Base-by-base conservation (phyloP, 106 monocot genomes). In the Gastrodia elata region DNA sequence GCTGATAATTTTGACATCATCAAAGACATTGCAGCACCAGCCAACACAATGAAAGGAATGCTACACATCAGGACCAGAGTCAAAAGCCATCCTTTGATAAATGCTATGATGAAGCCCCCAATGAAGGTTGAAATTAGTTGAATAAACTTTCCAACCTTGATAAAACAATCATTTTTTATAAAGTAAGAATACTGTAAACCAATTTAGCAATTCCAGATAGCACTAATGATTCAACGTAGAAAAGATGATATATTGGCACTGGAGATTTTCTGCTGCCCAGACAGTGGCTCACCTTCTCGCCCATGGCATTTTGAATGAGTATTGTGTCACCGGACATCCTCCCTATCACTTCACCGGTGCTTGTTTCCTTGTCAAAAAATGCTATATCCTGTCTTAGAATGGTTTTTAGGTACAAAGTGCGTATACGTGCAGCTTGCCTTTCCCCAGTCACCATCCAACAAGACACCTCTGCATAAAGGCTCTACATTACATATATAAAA, bases 371-470 rank as follows among this genome's bases (percentile, higher is more conserved):
- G 59, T 89, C 92, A 52, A 89, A 92, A 76, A 86, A 92, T 6
- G 80, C 86, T 65, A 92, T 87, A 55, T 92, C 92, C 65, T 92
- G 92, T 36, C 92, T 82, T 36, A 91, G 48, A 33, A 91, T 88
- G 39, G 83, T 83, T 67, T 80, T 77, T 69, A 84, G 77, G 81
- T 91, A 88, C 70, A 88, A 73, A 48, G 43, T 73, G 14, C 91
- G 77, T 38, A 91, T 88, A 0, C 91, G 78, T 75, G 88, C 80
- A 25, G 91, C 85, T 65, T 92, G 91, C 36, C 88, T 92, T 80
- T 92, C 91, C 33, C 91, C 91, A 13, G 91, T 82, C n/a, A 92
- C 75, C 79, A 87, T 92, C 91, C 91, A 92, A 68, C 88, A 88
- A 33, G 88, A 57, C 36, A 92, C 91, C 86, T 86, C 91, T 91